Conservation (phyloP, 2,329 filamentous ascomycete genomes). For the Paraphaeosphaeria sporulosa region DNA sequence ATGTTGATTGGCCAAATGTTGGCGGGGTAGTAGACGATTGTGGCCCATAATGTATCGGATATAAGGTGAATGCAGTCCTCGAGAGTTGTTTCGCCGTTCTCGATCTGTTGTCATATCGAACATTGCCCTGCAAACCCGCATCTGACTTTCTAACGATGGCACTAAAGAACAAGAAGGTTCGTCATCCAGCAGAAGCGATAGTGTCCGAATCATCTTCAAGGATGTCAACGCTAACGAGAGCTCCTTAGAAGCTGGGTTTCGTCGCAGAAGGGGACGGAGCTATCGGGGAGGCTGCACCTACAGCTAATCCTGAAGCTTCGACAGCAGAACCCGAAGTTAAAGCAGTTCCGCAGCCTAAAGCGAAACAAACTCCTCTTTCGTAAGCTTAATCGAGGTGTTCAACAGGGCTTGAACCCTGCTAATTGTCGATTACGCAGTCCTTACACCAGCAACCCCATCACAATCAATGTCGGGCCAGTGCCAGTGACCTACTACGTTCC, state of each 20-base stretch:
- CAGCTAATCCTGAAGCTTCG: conserved; percentile 5
- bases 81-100: neutral
- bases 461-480: conserved; percentile 3
- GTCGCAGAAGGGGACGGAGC: neutral
- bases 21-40: conserved; percentile 7
- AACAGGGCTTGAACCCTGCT: conserved; percentile 6
- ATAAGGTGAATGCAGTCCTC: conserved; percentile 9
- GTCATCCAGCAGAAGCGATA: conserved; percentile 6
- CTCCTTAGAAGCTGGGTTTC: neutral
- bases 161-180: neutral
- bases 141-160: conserved; percentile 8
- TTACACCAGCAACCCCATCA: conserved; percentile 6
- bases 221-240: conserved; percentile 9
- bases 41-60: conserved; percentile 1
- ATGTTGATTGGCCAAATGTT: conserved; percentile 8
- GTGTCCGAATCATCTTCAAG: conserved; percentile 2
- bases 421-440: conserved; percentile 6
- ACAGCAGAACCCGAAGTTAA: conserved; percentile 4
- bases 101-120: conserved; percentile 1
- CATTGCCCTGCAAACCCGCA: neutral
- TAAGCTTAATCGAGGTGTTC: conserved; percentile 3
- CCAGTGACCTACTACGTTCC: conserved; percentile 11
- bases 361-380: conserved; percentile 4
- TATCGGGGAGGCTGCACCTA: neutral
- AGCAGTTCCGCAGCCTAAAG: neutral